phyloP scores from a whole-genome alignment of 257 asterid genomes.

The Ligustrum vulgare region DNA sequence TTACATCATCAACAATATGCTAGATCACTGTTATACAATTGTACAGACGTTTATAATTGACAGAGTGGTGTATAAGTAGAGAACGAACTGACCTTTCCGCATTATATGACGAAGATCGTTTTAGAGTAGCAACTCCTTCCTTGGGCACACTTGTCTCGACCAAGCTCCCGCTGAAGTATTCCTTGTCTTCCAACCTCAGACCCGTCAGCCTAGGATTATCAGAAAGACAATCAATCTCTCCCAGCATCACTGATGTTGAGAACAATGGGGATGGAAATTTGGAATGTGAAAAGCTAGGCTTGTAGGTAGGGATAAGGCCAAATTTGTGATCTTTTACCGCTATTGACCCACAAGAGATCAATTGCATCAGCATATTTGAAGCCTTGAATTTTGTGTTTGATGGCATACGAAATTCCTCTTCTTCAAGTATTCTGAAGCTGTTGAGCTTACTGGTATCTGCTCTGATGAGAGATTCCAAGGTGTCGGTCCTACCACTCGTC shows the following conservation, averaged over 20 bases:
- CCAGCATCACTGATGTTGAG: constrained; percentile 68
- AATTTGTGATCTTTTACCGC: constrained; percentile 88
- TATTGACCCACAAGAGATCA: constrained; percentile 89
- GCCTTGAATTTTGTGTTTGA: constrained; percentile 65
- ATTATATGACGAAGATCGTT: constrained; percentile 79
- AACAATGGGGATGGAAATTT: constrained; percentile 74
- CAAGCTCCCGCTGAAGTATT: constrained; percentile 90
- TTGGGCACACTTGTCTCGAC: constrained; percentile 66
- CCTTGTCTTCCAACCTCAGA: constrained; percentile 74
- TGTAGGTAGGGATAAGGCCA: constrained; percentile 77
- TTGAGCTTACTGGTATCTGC: constrained; percentile 78
- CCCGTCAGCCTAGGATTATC: constrained; percentile 71
- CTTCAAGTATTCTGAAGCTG: constrained; percentile 76
- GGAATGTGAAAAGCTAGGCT: constrained; percentile 78
- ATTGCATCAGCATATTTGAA: constrained; percentile 83
- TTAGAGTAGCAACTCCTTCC: constrained; percentile 63
- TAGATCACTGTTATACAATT: neutral
- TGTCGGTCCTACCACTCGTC: constrained; percentile 71
- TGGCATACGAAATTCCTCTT: constrained; percentile 57
- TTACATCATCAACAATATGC: neutral
- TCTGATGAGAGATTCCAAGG: constrained; percentile 85
- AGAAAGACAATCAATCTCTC: constrained; percentile 71
- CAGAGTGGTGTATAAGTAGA: neutral
- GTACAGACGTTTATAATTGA: neutral
- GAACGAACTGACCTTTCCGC: constrained; percentile 69